phyloP scores from a whole-genome alignment of 2,329 filamentous ascomycete genomes.

The Alternaria incomplexa region DNA sequence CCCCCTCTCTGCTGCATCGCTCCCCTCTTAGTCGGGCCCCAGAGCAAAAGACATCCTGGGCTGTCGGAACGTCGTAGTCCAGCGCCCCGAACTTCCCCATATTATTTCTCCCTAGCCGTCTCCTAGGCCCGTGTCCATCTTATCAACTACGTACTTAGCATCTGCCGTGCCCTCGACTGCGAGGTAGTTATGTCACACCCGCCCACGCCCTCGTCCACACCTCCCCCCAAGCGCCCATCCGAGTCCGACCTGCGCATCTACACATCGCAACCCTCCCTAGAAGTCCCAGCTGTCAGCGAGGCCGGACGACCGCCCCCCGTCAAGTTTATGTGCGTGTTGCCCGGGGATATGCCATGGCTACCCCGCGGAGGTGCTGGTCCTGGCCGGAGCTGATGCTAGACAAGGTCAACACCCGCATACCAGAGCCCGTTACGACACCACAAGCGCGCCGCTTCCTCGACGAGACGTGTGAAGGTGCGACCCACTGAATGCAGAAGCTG shows the following conservation, averaged over 20 bases:
- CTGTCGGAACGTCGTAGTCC: conserved; percentile 13
- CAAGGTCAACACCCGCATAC: conserved; percentile 64
- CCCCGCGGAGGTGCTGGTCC: conserved; percentile 28
- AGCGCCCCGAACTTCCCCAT: conserved; percentile 16
- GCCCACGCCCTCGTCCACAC: conserved; percentile 22
- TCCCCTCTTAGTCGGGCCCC: neutral
- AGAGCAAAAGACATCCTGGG: conserved; percentile 2
- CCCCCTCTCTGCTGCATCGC: conserved; percentile 11
- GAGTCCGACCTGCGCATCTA: conserved; percentile 44
- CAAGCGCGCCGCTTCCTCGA: conserved; percentile 64
- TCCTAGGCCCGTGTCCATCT: conserved; percentile 11
- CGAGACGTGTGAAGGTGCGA: conserved; percentile 67
- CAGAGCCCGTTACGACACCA: conserved; percentile 71
- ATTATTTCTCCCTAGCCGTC: conserved; percentile 20
- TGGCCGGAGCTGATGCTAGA: conserved; percentile 19
- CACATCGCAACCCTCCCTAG: conserved; percentile 56
- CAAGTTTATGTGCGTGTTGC: conserved; percentile 56
- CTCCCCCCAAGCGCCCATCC: conserved; percentile 26
- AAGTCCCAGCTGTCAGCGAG: conserved; percentile 50
- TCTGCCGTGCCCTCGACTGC: conserved; percentile 1
- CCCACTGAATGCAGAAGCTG: neutral
- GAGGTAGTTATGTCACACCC: conserved; percentile 22
- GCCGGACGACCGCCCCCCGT: conserved; percentile 52
- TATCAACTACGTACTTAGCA: conserved; percentile 2
- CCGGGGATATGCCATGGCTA: conserved; percentile 12